Conservation (phyloP, 176 grass and related monocot species). For the Dactylis glomerata region DNA sequence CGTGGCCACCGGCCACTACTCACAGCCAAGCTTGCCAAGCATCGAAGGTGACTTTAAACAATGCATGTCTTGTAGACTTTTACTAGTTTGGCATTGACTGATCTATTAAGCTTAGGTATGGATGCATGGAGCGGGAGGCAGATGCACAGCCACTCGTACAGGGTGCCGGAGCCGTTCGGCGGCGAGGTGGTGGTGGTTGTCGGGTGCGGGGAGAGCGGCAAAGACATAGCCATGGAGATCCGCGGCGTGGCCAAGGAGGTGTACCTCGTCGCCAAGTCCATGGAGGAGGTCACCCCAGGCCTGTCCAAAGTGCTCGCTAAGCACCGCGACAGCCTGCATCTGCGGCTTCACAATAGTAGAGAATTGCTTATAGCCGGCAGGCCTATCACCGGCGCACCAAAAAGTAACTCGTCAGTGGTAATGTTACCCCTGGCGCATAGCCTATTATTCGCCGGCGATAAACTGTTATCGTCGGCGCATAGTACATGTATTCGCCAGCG, state of each 20-base stretch:
- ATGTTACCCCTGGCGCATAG: no score
- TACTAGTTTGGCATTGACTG: no score
- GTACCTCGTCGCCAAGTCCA: neutral
- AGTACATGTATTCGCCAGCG: no score
- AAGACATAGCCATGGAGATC: conserved; percentile 23
- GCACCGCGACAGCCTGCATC: neutral
- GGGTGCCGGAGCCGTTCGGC: conserved; percentile 19
- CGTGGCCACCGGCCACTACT: conserved; percentile 25
- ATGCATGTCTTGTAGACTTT: no score
- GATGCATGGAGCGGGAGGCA: conserved; percentile 14
- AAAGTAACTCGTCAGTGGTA: no score
- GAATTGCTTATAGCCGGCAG: no score
- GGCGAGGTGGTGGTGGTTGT: conserved; percentile 24
- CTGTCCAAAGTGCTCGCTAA: neutral
- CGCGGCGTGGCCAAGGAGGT: conserved; percentile 21
- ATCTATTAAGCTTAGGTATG: neutral
- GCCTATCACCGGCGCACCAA: no score
- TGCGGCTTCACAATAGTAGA: no score
- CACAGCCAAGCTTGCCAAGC: conserved; percentile 18
- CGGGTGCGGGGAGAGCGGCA: neutral
- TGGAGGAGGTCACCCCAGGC: neutral
- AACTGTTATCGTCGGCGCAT: no score
- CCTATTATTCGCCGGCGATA: no score
- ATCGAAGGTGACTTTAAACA: conserved; percentile 6
- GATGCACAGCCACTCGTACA: conserved; percentile 28